phyloP scores from a whole-genome alignment of 208 protist species.

The Trypanosoma theileri region DNA sequence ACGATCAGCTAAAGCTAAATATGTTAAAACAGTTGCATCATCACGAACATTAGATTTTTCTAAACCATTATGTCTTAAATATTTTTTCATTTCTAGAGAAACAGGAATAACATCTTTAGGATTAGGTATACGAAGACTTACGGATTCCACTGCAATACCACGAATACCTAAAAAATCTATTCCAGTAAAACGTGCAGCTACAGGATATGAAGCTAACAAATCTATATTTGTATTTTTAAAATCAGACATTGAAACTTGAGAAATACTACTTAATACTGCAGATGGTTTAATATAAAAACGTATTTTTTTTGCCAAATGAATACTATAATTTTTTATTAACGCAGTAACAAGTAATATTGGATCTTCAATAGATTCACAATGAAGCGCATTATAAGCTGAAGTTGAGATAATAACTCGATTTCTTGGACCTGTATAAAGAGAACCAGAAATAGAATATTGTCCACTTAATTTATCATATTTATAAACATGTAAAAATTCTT shows the following conservation, averaged over 20 bases:
- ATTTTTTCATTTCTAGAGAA: not conserved
- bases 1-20: constrained; percentile 39
- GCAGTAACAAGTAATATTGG: constrained; percentile 4
- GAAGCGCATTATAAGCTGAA: constrained; percentile 15
- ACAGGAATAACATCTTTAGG: constrained; percentile 5
- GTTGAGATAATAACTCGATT: constrained; percentile 49
- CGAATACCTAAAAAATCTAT: constrained; percentile 21
- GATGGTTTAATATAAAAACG: constrained; percentile 16
- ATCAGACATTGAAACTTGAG: constrained; percentile 14
- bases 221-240: not conserved
- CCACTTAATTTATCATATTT: constrained; percentile 17
- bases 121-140: constrained; percentile 15
- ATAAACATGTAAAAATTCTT: constrained; percentile 36
- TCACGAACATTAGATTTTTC: constrained; percentile 4
- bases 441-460: constrained; percentile 38
- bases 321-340: not conserved
- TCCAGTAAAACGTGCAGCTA: constrained; percentile 5
- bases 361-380: constrained; percentile 11
- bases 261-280: constrained; percentile 12
- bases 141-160: not conserved
- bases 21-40: constrained; percentile 6
- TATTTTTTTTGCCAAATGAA: not conserved
- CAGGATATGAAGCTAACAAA: constrained; percentile 23
- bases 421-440: constrained; percentile 42
- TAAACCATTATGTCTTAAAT: not conserved